Base-by-base conservation (phyloP, 257 asterid species). In the Salvia splendens region DNA sequence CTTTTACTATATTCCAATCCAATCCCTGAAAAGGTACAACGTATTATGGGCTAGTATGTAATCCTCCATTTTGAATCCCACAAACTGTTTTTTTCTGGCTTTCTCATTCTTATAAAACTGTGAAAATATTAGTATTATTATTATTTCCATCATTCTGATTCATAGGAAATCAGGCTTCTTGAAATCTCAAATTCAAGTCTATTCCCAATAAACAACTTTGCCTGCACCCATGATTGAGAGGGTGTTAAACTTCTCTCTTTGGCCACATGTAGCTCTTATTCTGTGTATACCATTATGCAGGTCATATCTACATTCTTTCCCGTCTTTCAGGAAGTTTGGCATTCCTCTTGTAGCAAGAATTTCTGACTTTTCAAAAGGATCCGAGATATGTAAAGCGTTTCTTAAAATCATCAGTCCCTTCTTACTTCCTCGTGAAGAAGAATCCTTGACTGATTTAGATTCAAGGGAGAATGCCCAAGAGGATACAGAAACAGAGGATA, bases 321-420 rank as follows among this genome's bases (percentile, higher is more conserved):
- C 68, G 28, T 12, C 62, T 72, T 56, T 5, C 63, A 73, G 70
- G 83, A 81, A 49, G 73, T 81, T 89, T 65, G 94, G 87, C 69
- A 57, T 81, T 75, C 96, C 96, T 65, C 85, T 86, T 20, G 73
- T 86, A 48, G 70, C 88, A 33, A 83, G 84, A 79, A 73, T 89
- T 35, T 70, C 85, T 70, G 78, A 74, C 74, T 67, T 77, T 71
- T 81, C 84, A 9, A 76, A 71, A 65, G 96, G 87, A 38, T 81
- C 80, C 11, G 83, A 79, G 72, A 71, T 86, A 68, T 76, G 69
- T 16, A 74, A 73, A 72, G 83, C 70, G 74, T 89, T 81, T 75
- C 77, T 81, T 24, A 79, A 73, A 76, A 75, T 86, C 72, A 71
- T 89, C 59, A 73, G 45, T 36, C 89, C 96, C 17, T 83, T 81